Evolutionary conservation across 768 basidiomycete genomes (phyloP), one percentile per base, ranked within the genome.

Genomic region (Mrakia gelida): DNA sequence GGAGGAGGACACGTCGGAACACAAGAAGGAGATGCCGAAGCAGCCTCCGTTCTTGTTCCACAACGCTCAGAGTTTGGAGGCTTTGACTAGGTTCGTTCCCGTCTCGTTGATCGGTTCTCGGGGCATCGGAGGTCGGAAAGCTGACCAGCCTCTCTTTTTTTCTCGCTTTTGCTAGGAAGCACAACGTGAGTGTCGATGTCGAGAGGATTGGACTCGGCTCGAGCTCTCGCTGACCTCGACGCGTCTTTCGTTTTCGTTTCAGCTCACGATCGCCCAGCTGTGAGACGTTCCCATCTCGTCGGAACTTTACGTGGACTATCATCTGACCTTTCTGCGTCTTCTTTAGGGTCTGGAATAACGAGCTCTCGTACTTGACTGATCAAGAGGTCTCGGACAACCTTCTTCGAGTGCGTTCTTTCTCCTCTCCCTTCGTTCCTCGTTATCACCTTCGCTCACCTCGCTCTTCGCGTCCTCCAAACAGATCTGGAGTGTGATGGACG

Each of bases 401-500:
- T 41, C n/a, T 45, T 32, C 74, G 65, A n/a, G 76, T 72, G 9
- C 16, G 68, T 61, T 18, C 10, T 56, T n/a, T 10, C 34, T 11
- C 15, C 54, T 45, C 43, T 49, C 54, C 21, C 18, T 59, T 18
- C 59, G n/a, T n/a, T n/a, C 2, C 26, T 59, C 59, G 26, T 7
- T 54, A 28, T 3, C 13, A 23, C 9, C 30, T 34, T 41, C 18
- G 18, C 75, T 11, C 28, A 54, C 9, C 30, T 32, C 21, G 4
- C 4, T 75, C 16, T 56, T 63, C 18, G 65, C 71, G 34, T 76
- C 21, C 68, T 75, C 78, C 80, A 88, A 90, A 87, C 88, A 89
- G 38, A 94, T 95, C 68, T 96, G 94, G 94, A 82, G 86, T 75
- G 93, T 94, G 7, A 97, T 97, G 95, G 94, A 96, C 82, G 89